phyloP scores from a whole-genome alignment of 148 eudicot genomes.

The Chenopodium album region DNA sequence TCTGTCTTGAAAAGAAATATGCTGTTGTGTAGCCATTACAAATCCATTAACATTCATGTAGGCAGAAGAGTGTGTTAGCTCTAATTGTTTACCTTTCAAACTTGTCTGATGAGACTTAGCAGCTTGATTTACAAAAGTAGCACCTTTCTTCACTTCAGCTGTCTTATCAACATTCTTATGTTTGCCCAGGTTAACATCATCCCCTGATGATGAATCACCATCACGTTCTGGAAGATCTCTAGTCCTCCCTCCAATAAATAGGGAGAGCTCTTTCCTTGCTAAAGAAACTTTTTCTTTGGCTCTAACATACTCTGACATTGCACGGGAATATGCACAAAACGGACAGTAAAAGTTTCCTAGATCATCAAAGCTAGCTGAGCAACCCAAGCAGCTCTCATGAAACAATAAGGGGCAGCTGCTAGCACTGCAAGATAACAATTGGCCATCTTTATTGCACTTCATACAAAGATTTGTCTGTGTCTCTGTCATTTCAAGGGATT shows the following conservation, averaged over 20 bases:
- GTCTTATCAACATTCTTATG: conserved; percentile 20
- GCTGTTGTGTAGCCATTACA: background rate
- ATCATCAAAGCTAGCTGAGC: conserved; percentile 47
- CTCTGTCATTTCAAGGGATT: conserved; percentile 39
- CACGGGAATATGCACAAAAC: conserved; percentile 68
- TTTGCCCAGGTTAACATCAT: conserved; percentile 25
- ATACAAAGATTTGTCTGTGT: conserved; percentile 51
- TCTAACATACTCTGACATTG: conserved; percentile 47
- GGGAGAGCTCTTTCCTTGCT: conserved; percentile 51
- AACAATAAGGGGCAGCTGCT: conserved; percentile 54
- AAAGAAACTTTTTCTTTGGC: conserved; percentile 44
- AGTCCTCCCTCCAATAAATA: conserved; percentile 41
- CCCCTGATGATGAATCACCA: conserved; percentile 14
- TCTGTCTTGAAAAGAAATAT: conserved; percentile 8
- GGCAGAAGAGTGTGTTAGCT: background rate
- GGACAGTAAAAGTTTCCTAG: conserved; percentile 74
- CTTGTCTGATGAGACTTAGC: conserved; percentile 10
- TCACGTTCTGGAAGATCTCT: conserved; percentile 19
- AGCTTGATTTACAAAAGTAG: conserved; percentile 14
- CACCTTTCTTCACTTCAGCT: conserved; percentile 24
- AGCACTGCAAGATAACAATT: conserved; percentile 54
- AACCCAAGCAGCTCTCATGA: conserved; percentile 67
- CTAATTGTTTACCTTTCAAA: conserved; percentile 11
- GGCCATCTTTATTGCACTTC: conserved; percentile 66
- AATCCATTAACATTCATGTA: conserved; percentile 4